Conservation (phyloP, 2,329 filamentous ascomycete genomes). For the Metarhizium album region DNA sequence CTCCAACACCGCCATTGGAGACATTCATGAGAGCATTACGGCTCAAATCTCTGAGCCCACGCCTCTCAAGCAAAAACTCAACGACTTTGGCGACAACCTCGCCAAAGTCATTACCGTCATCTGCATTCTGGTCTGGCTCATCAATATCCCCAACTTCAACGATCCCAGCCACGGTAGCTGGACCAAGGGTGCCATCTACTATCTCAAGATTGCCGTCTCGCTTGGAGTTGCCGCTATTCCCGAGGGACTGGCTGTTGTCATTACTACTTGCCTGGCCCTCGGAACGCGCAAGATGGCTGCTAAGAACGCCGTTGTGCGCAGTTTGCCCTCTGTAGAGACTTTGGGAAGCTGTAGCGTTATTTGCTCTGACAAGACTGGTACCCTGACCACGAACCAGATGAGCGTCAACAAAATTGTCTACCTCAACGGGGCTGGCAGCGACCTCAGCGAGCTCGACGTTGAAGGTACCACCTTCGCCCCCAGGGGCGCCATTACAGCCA, state of each 20-base stretch:
- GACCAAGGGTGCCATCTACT: conserved; percentile 97
- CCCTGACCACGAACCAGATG: conserved; percentile 98
- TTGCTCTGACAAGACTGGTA: conserved; percentile 98
- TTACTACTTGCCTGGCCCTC: conserved; percentile 93
- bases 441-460: conserved; percentile 76
- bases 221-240: conserved; percentile 96
- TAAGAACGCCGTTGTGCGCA: conserved; percentile 95
- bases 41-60: conserved; percentile 97
- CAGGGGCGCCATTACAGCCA: conserved; percentile 58
- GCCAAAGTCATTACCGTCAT: conserved; percentile 98
- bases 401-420: conserved; percentile 90
- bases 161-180: conserved; percentile 88
- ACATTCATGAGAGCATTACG: conserved; percentile 97
- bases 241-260: conserved; percentile 93
- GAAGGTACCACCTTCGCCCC: conserved; percentile 90
- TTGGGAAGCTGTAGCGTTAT: conserved; percentile 98
- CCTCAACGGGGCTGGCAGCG: conserved; percentile 60
- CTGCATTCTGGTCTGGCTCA: conserved; percentile 92
- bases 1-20: conserved; percentile 84
- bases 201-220: conserved; percentile 97
- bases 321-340: conserved; percentile 92
- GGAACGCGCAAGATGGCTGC: conserved; percentile 98
- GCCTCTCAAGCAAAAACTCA: conserved; percentile 95
- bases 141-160: conserved; percentile 96
- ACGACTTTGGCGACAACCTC: conserved; percentile 91